Evolutionary conservation across 2,329 filamentous ascomycete species (phyloP).

Genomic region (Xylariaceae sp.): DNA sequence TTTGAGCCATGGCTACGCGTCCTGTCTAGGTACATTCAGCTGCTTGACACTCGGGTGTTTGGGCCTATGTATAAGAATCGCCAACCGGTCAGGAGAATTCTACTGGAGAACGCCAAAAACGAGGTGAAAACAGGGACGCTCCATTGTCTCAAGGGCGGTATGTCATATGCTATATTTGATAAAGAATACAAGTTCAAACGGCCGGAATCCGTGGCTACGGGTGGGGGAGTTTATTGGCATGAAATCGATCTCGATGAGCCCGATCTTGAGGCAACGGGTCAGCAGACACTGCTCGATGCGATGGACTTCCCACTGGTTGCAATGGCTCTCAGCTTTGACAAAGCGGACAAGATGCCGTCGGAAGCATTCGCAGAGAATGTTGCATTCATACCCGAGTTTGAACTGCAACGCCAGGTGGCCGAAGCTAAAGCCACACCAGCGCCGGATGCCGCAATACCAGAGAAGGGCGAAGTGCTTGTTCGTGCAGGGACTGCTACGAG

Average conservation of each 20-base stretch:
- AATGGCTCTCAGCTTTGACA: slow-evolving; percentile 19
- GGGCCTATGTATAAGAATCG: slow-evolving; percentile 16
- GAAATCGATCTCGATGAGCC: slow-evolving; percentile 21
- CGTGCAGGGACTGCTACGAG: slow-evolving; percentile 20
- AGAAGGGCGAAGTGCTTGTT: slow-evolving; percentile 16
- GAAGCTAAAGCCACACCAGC: not conserved
- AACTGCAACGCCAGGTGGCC: not conserved
- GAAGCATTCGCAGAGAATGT: not conserved
- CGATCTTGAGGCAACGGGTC: slow-evolving; percentile 12
- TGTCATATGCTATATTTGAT: slow-evolving; percentile 23
- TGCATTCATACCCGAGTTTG: not conserved
- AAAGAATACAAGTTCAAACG: slow-evolving; percentile 21
- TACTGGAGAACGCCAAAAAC: slow-evolving; percentile 7
- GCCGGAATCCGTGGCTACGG: slow-evolving; percentile 16
- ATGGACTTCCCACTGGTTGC: slow-evolving; percentile 23
- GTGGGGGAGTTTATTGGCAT: slow-evolving; percentile 22
- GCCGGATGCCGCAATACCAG: not conserved
- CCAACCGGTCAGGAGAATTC: slow-evolving; percentile 6
- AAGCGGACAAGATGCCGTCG: slow-evolving; percentile 4
- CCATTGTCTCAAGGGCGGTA: slow-evolving; percentile 18
- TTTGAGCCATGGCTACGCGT: slow-evolving; percentile 14
- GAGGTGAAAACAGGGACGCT: slow-evolving; percentile 1
- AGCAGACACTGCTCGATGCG: slow-evolving; percentile 17
- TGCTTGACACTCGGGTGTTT: slow-evolving; percentile 17
- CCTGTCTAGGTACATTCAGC: slow-evolving; percentile 11